Evolutionary conservation across 495 filamentous ascomycete species (phyloP), one percentile per base, ranked within the genome.

Genomic region (Cercophora newfieldiana): DNA sequence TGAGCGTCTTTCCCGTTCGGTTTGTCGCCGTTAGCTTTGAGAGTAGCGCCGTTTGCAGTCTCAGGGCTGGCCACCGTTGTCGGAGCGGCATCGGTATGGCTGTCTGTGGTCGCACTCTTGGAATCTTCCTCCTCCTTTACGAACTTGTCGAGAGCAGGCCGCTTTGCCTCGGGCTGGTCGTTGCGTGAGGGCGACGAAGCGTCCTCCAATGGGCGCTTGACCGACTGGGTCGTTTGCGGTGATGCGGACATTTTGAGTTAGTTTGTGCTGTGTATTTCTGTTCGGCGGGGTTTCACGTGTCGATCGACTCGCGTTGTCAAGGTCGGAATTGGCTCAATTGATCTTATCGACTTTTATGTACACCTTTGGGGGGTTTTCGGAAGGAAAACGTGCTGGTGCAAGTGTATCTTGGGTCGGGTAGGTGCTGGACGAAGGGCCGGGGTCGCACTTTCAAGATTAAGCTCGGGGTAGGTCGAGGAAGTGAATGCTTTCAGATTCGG

Each of bases 151-250:
- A 98, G 85, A 55, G 96, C 96, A 28, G 91, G 96, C 69, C 95
- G 91, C 82, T 99, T 99, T 68, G 96, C 95, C 68, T 99, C 95
- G 29, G 93, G 93, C 78, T 97, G 96, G 71, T 97, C 95, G 73
- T 88, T 90, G 21, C 91, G 92, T 26, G 93, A 95, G 4, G 95
- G 93, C 3, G 95, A 98, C 49, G 95, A 98, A 31, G 93, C 88
- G 73, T 98, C 95, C 83, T 99, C 95, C 58, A 98, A 88, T 67
- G 95, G 95, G 68, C 95, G 93, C 85, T 99, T 99, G 72, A 91
- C 76, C 68, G 84, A 85, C 66, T 84, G 81, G 49, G 83, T 82
- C 8, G 81, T 78, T 55, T 84, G 81, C 48, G 83, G 83, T 59
- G 84, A 85, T 49, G 79, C 79, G 75, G 84, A 87, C 82, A 86